phyloP scores from a whole-genome alignment of 1,139 yeast species.

The Pichia sp. region DNA sequence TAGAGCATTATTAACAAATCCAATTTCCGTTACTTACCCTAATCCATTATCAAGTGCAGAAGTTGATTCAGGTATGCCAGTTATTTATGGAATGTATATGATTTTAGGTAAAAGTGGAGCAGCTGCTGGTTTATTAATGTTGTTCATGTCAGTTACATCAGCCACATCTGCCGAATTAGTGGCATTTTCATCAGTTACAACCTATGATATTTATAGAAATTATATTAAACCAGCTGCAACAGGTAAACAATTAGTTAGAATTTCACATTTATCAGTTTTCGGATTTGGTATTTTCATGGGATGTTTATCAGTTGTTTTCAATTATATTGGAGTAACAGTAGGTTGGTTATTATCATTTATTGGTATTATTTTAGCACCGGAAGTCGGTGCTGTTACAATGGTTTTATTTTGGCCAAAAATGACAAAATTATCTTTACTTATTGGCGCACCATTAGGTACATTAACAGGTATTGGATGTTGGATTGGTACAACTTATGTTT shows the following conservation, averaged over 20 bases:
- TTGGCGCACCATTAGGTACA: constrained; percentile 35
- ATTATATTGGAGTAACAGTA: constrained; percentile 36
- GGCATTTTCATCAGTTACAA: constrained; percentile 40
- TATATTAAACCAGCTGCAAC: constrained; percentile 40
- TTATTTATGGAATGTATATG: constrained; percentile 38
- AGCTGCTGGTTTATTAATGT: constrained; percentile 38
- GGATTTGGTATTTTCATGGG: constrained; percentile 35
- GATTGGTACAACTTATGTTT: constrained; percentile 33
- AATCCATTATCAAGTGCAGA: constrained; percentile 24
- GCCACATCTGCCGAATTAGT: constrained; percentile 45
- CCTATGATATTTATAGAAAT: constrained; percentile 42
- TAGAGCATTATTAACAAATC: constrained; percentile 31
- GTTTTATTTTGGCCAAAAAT: constrained; percentile 45
- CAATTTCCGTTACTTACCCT: constrained; percentile 29
- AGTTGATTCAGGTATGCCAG: constrained; percentile 35
- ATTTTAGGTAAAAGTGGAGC: constrained; percentile 41
- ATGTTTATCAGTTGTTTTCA: constrained; percentile 36
- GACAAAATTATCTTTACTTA: constrained; percentile 28
- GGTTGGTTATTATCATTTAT: constrained; percentile 38
- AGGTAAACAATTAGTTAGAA: constrained; percentile 36
- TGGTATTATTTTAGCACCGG: constrained; percentile 33
- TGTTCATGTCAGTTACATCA: constrained; percentile 45
- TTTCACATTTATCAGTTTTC: constrained; percentile 36
- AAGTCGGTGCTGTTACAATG: constrained; percentile 32
- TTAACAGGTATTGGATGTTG: constrained; percentile 34